Evolutionary conservation across 2,329 filamentous ascomycete genomes (phyloP).

Genomic region (Thelonectria rubi): DNA sequence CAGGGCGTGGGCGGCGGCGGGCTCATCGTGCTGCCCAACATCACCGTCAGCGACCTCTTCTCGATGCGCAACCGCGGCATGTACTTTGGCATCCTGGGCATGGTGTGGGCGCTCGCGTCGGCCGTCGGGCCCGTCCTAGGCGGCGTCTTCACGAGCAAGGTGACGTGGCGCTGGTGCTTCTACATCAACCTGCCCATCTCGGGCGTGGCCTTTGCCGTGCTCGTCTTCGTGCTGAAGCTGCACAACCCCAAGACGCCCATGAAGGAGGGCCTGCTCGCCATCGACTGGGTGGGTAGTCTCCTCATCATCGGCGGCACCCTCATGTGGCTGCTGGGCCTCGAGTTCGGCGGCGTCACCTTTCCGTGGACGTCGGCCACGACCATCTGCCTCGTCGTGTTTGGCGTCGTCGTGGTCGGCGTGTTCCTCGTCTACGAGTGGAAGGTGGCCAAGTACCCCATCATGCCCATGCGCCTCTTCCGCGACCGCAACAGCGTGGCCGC

Average conservation of each 20-base stretch:
- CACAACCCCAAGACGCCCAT: slow-evolving; percentile 74
- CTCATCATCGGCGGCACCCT: slow-evolving; percentile 79
- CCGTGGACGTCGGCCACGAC: slow-evolving; percentile 81
- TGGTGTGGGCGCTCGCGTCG: slow-evolving; percentile 71
- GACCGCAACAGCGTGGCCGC: slow-evolving; percentile 71
- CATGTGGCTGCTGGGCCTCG: slow-evolving; percentile 86
- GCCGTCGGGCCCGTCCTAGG: slow-evolving; percentile 73
- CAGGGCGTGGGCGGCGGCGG: slow-evolving; percentile 68
- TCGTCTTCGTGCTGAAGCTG: slow-evolving; percentile 71
- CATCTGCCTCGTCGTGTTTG: slow-evolving; percentile 81
- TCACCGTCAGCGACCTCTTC: slow-evolving; percentile 65
- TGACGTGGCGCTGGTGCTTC: slow-evolving; percentile 76
- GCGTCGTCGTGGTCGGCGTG: slow-evolving; percentile 66
- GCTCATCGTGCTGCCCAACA: slow-evolving; percentile 67
- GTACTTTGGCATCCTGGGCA: slow-evolving; percentile 63
- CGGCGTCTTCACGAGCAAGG: slow-evolving; percentile 71
- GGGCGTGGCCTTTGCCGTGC: slow-evolving; percentile 56
- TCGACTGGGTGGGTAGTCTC: slow-evolving; percentile 66
- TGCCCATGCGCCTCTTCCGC: slow-evolving; percentile 77
- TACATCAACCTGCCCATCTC: slow-evolving; percentile 69
- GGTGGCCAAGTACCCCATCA: slow-evolving; percentile 78
- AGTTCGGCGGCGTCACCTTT: slow-evolving; percentile 80
- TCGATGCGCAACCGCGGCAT: slow-evolving; percentile 60
- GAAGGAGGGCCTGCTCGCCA: slow-evolving; percentile 67
- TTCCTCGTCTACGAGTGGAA: slow-evolving; percentile 80